phyloP scores from a whole-genome alignment of 2,329 filamentous ascomycete genomes.

The Penicillium sp. region DNA sequence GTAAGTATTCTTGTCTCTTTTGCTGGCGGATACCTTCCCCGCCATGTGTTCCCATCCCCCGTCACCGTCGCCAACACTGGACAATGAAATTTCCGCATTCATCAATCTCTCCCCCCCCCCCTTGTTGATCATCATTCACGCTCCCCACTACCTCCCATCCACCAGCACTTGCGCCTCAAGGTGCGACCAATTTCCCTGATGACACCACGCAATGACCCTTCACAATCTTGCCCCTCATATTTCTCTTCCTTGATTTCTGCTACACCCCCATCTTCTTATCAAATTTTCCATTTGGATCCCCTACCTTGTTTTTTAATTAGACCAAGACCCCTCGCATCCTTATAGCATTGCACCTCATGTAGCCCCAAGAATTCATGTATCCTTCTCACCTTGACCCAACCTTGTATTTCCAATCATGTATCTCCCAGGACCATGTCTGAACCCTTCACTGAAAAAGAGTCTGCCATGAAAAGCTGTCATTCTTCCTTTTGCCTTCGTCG shows the following conservation, averaged over 20 bases:
- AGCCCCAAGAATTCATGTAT: slow-evolving; percentile 47
- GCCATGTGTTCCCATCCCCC: slow-evolving; percentile 1
- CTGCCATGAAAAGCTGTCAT: slow-evolving; percentile 37
- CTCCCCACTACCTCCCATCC: slow-evolving; percentile 12
- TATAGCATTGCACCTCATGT: slow-evolving; percentile 39
- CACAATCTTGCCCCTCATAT: slow-evolving; percentile 17
- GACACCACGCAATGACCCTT: slow-evolving; percentile 25
- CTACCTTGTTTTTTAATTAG: slow-evolving; percentile 42
- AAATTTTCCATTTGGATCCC: slow-evolving; percentile 23
- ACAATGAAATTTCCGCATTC: slow-evolving; percentile 8
- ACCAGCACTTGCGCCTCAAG: slow-evolving; percentile 17
- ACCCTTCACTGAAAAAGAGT: slow-evolving; percentile 36
- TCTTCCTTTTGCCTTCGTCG: slow-evolving; percentile 20
- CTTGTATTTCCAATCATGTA: slow-evolving; percentile 43
- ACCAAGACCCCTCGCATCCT: slow-evolving; percentile 36
- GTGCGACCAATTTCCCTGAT: slow-evolving; percentile 20
- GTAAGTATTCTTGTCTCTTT: slow-evolving; percentile 3
- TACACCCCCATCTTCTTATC: slow-evolving; percentile 29
- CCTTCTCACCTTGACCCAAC: slow-evolving; percentile 25
- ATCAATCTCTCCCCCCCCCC: not conserved
- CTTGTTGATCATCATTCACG: slow-evolving; percentile 8
- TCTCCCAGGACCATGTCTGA: slow-evolving; percentile 24
- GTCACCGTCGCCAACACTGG: not conserved
- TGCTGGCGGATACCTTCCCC: not conserved
- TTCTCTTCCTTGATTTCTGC: slow-evolving; percentile 21